Percentiles rank a stretch among this genome's conserved stretches.
Conservation (phyloP, 192 early-diverging fungal species). For the Backusella circina region DNA sequence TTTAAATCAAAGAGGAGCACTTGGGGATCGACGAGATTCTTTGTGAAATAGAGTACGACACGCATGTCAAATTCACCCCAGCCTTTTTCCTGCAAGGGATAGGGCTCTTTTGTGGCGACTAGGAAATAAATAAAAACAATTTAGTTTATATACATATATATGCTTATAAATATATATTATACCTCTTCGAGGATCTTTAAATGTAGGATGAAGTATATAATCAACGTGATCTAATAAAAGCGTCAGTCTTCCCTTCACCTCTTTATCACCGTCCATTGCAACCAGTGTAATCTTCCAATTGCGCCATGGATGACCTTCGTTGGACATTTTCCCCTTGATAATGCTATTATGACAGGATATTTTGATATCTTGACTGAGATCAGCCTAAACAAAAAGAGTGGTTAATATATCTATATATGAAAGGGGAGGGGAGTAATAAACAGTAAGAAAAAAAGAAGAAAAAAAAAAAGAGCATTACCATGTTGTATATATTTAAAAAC, state of each 20-base stretch:
- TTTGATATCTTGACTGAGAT: slow-evolving; percentile 7
- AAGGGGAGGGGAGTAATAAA: not conserved
- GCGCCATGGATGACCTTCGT: slow-evolving; percentile 36
- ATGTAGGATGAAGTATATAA: slow-evolving; percentile 47
- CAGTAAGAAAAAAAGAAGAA: no score
- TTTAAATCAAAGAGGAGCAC: slow-evolving; percentile 50
- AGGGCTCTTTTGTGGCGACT: slow-evolving; percentile 50
- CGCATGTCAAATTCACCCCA: slow-evolving; percentile 64
- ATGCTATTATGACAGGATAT: slow-evolving; percentile 19
- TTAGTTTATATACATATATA: not conserved
- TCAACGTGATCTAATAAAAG: slow-evolving; percentile 39
- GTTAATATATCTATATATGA: no score
- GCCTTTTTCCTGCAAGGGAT: slow-evolving; percentile 48
- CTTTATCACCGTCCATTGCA: slow-evolving; percentile 38
- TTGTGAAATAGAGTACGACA: slow-evolving; percentile 45
- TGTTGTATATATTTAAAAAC: not conserved
- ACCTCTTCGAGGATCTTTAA: slow-evolving; percentile 42
- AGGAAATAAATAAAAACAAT: not conserved
- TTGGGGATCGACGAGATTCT: slow-evolving; percentile 36
- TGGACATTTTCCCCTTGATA: not conserved
- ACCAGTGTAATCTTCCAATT: slow-evolving; percentile 45
- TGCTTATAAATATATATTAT: not conserved
- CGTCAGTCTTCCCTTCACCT: slow-evolving; percentile 29
- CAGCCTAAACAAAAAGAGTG: not conserved
- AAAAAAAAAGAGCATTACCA: not conserved